Base-by-base conservation (phyloP, 768 basidiomycete genomes). In the Boletus vermiculosoides region DNA sequence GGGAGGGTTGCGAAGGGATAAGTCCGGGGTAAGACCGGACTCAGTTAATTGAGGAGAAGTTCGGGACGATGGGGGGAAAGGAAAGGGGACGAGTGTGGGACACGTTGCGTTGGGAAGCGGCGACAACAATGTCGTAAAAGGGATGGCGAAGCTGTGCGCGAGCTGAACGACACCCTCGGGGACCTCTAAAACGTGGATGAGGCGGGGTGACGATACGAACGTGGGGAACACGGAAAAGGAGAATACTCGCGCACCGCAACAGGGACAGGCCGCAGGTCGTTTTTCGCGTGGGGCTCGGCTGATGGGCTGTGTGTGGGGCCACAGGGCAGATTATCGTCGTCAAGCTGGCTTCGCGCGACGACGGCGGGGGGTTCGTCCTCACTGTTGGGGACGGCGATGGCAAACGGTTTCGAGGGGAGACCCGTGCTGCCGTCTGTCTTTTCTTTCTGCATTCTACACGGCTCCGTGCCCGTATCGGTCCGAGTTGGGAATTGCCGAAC, bases 11-110 rank as follows among this genome's bases (percentile, higher is more conserved):
- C 45, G 46, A 55, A 48, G 61, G 63, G 51, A 63, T 61, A 61
- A 70, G 66, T 68, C 68, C 68, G 68, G 69, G 69, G 68, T 69
- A 70, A 58, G 55, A 20, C 56, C 67, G 65, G 62, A 58, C 16
- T 20, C 58, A 59, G 56, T 69, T 68, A 57, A 70, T 64, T 46
- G 62, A 66, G 57, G 45, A 52, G 55, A 49, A 34, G 66, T 53
- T 55, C 50, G 58, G 59, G 54, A 41, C 44, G 51, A 40, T 45
- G 64, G 53, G 49, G 49, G 44, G 30, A 56, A 47, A 60, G 57
- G 52, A 60, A 63, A 63, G 61, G 63, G 56, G 52, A 65, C 39
- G 6, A 46, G 1, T 20, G 54, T 23, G 46, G 25, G 37, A 59
- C 65, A 66, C 61, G 64, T 57, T 59, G 60, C 45, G 63, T 23